phyloP scores from a whole-genome alignment of 768 basidiomycete genomes.

The Phaeolepiota aurea region DNA sequence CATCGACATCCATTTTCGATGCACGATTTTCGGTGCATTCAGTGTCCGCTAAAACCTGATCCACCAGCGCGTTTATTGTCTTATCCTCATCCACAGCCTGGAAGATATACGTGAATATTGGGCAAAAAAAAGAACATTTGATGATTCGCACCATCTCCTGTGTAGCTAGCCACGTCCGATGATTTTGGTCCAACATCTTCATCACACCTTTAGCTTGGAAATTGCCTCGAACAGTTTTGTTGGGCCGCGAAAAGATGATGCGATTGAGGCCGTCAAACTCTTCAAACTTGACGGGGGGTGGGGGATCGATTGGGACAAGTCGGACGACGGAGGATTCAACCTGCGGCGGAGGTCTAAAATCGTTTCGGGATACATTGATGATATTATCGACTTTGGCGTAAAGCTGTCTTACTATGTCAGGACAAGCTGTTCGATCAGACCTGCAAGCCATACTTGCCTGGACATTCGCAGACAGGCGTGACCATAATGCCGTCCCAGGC shows the following conservation, averaged over 20 bases:
- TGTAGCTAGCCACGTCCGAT: slow-evolving; percentile 85
- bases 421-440: neutral
- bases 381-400: slow-evolving; percentile 95
- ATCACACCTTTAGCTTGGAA: slow-evolving; percentile 93
- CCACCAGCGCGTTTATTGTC: slow-evolving; percentile 62
- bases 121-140: neutral
- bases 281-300: slow-evolving; percentile 91
- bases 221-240: slow-evolving; percentile 84
- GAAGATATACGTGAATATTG: neutral
- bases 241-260: slow-evolving; percentile 83
- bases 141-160: slow-evolving; percentile 44
- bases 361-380: slow-evolving; percentile 94
- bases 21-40: slow-evolving; percentile 74
- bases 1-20: slow-evolving; percentile 90
- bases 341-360: slow-evolving; percentile 92
- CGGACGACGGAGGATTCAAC: slow-evolving; percentile 93
- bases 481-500: slow-evolving; percentile 84
- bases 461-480: slow-evolving; percentile 90
- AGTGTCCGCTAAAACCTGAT: slow-evolving; percentile 63
- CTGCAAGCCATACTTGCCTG: slow-evolving; percentile 34
- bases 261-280: slow-evolving; percentile 95
- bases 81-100: slow-evolving; percentile 64
- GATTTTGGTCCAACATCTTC: slow-evolving; percentile 91
- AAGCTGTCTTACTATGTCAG: slow-evolving; percentile 30
- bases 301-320: slow-evolving; percentile 87